Percentiles rank a stretch among this genome's conserved stretches.
These are phyloP conservation scores for Albugo candida DNA, from an alignment of 352 stramenopile species.

Conservation along the genomic window DNA sequence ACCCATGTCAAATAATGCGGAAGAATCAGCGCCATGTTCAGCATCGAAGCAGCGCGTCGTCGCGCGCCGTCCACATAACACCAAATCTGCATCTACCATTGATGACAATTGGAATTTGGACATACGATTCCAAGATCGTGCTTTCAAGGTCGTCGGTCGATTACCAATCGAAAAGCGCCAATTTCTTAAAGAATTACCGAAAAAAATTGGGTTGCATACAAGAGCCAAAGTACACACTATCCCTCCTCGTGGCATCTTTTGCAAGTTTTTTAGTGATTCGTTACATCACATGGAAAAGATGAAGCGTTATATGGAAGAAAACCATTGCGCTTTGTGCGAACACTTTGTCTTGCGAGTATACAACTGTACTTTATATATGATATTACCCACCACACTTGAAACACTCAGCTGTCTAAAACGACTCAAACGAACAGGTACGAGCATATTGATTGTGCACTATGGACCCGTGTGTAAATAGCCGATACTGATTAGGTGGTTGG, in stretches of 20 bases:
- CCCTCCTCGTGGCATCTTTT: constrained; percentile 75
- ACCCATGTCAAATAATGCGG: too few species aligned
- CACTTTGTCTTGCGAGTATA: constrained; percentile 64
- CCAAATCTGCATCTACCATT: constrained; percentile 6
- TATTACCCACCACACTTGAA: constrained; percentile 41
- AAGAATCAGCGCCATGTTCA: too few species aligned
- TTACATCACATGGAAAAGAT: constrained; percentile 30
- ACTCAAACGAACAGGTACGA: constrained; percentile 55
- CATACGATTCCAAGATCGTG: constrained; percentile 64
- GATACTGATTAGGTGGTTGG: constrained; percentile 1
- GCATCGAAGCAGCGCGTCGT: too few species aligned
- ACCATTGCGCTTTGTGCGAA: constrained; percentile 66
- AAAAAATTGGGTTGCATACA: constrained; percentile 47
- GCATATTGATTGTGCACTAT: background rate
- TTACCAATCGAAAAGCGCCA: constrained; percentile 64
- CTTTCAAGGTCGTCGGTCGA: constrained; percentile 46
- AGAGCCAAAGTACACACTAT: constrained; percentile 63
- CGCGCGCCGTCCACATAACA: too few species aligned
- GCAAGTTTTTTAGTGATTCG: constrained; percentile 42
- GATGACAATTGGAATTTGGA: constrained; percentile 72
- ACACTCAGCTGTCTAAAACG: constrained; percentile 61
- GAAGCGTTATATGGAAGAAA: constrained; percentile 76
- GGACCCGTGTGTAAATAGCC: background rate
- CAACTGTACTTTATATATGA: constrained; percentile 71
- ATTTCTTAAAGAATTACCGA: constrained; percentile 55